Conservation (phyloP, 2,329 filamentous ascomycete genomes). For the Aspergillus floridensis region DNA sequence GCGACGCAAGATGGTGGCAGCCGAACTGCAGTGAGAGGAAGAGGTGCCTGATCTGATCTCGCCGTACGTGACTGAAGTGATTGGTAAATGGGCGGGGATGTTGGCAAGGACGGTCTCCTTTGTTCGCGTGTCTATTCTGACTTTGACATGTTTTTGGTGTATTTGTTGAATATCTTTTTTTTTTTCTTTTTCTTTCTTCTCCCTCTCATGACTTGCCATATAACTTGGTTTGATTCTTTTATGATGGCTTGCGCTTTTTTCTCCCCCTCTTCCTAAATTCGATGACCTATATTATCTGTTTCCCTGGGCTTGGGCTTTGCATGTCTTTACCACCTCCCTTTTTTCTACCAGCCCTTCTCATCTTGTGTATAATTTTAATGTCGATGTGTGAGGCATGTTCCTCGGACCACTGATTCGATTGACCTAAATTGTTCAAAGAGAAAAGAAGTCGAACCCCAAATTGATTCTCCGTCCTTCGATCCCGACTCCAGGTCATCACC, state of each 20-base stretch:
- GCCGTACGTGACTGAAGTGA: background rate
- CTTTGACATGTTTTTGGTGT: background rate
- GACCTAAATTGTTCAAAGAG: too few species aligned
- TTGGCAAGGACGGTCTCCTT: background rate
- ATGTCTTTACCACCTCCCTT: background rate
- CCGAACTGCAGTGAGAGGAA: background rate
- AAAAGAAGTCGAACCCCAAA: too few species aligned
- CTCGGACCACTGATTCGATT: background rate
- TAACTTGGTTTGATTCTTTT: conserved; percentile 1
- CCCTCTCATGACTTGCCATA: background rate
- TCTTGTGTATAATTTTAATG: conserved; percentile 15
- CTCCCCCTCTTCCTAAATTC: background rate
- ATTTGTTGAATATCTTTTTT: background rate
- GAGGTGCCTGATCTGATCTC: background rate
- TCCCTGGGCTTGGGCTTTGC: background rate
- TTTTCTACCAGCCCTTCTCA: background rate
- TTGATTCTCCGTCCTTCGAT: too few species aligned
- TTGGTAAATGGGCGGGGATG: background rate
- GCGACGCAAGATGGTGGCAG: background rate
- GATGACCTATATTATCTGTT: background rate
- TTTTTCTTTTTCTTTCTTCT: background rate
- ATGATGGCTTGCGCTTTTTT: background rate
- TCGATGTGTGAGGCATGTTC: conserved; percentile 4
- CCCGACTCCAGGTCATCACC: too few species aligned
- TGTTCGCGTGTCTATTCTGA: background rate